phyloP scores from a whole-genome alignment of 805 yeast genomes.

The Kazachstania africana region DNA sequence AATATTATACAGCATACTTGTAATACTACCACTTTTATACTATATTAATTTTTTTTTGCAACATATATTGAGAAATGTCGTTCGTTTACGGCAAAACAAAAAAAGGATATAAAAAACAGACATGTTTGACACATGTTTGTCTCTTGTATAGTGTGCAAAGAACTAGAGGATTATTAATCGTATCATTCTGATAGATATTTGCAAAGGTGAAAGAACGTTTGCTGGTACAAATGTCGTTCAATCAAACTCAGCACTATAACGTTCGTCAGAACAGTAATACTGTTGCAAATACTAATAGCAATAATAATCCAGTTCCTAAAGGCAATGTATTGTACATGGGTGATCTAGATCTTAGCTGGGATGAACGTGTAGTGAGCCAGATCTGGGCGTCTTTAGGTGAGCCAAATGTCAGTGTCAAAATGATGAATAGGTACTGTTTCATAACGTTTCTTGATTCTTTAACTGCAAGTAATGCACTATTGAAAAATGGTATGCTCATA shows the following conservation, averaged over 20 bases:
- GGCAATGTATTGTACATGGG: conserved; percentile 67
- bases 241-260: conserved; percentile 1
- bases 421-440: conserved; percentile 78
- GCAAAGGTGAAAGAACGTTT: conserved; percentile 5
- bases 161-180: too few relatives aligned
- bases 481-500: conserved; percentile 54
- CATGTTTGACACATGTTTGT: too few relatives aligned
- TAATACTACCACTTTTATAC: too few relatives aligned
- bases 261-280: not conserved
- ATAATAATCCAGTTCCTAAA: not conserved
- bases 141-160: too few relatives aligned
- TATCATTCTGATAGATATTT: conserved; percentile 1
- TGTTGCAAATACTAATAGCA: not conserved
- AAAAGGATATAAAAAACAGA: too few relatives aligned
- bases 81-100: too few relatives aligned
- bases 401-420: conserved; percentile 43
- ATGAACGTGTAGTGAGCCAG: conserved; percentile 50
- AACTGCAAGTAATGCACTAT: conserved; percentile 54
- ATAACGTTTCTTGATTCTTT: conserved; percentile 54
- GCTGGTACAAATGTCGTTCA: conserved; percentile 13
- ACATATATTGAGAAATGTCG: too few relatives aligned
- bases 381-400: conserved; percentile 70
- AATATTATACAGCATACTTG: too few relatives aligned
- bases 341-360: conserved; percentile 77
- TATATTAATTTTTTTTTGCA: too few relatives aligned